phyloP scores from a whole-genome alignment of 495 filamentous ascomycete genomes.

The Penicillium verhagenii region DNA sequence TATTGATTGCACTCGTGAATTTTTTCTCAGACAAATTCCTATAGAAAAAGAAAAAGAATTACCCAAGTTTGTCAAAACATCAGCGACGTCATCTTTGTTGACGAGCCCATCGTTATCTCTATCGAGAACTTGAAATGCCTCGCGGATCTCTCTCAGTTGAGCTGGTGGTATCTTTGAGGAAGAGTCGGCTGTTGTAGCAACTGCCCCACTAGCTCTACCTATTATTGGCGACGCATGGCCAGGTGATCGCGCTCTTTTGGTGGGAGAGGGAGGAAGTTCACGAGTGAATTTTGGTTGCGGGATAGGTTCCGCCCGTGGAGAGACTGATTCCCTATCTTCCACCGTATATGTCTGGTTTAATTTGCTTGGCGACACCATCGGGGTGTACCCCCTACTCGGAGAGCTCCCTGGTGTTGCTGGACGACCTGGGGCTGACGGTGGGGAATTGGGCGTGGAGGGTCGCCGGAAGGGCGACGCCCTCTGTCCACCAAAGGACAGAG shows the following conservation, averaged over 20 bases:
- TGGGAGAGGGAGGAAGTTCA: slow-evolving; percentile 44
- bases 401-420: slow-evolving; percentile 45
- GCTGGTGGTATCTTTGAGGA: slow-evolving; percentile 62
- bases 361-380: slow-evolving; percentile 47
- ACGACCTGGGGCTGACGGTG: slow-evolving; percentile 40
- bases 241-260: slow-evolving; percentile 36
- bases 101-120: slow-evolving; percentile 75
- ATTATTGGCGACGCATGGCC: slow-evolving; percentile 27
- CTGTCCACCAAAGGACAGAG: slow-evolving; percentile 65
- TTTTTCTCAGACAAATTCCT: too few species aligned
- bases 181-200: slow-evolving; percentile 43
- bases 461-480: slow-evolving; percentile 75
- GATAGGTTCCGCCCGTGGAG: slow-evolving; percentile 31
- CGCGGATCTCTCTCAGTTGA: slow-evolving; percentile 72
- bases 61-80: slow-evolving; percentile 80
- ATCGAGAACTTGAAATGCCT: slow-evolving; percentile 85
- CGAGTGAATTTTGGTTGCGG: slow-evolving; percentile 41
- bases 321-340: slow-evolving; percentile 34
- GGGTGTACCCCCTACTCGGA: slow-evolving; percentile 43
- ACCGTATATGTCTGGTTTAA: slow-evolving; percentile 49
- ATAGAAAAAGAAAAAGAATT: too few species aligned
- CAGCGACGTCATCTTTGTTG: slow-evolving; percentile 71
- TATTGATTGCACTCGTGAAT: background rate
- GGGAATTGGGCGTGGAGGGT: slow-evolving; percentile 50
- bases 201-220: slow-evolving; percentile 25